Evolutionary conservation across 805 yeast genomes (phyloP), one percentile per base, ranked within the genome.

Genomic region (Saccharomycopsis oosterbeekiorum): DNA sequence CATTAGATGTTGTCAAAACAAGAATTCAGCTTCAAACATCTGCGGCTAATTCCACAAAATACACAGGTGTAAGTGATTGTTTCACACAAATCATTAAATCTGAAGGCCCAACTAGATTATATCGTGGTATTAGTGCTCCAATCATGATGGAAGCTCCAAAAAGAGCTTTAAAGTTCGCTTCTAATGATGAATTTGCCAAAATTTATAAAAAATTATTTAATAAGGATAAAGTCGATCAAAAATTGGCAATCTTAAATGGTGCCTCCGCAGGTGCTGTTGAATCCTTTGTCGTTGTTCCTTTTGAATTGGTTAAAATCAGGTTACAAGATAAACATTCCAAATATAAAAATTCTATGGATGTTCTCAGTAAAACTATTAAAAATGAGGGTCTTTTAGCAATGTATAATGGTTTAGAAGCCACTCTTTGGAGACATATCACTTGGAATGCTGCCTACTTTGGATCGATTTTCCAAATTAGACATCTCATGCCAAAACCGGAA

Each of bases 401-500:
- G 70, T 94, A 93, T 75, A 90, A 89, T 72, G 99, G 99, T 63
- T 78, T 94, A 67, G 99, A 94, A 77, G 91, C 97, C 34, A 94
- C 99, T 10, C 75, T 94, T 71, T 94, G 97, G 96, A 88, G 99
- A 81, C 98, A 94, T 73, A 83, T 89, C 63, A 77, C 84, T 63
- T 94, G 99, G 99, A 94, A 94, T 76, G 97, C 97, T 55, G 98
- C 98, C 63, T 94, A 94, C 77, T 94, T 94, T 73, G 99, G 99
- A 66, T 83, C 88, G 68, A 94, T 94, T 68, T 88, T 84, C 83
- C 96, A 90, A 77, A 85, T 90, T 61, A 84, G 96, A 74, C 69
- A 78, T 8, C 67, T 89, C 65, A 78, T 94, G 76, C 98, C 98
- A 68, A 77, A 80, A 73, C 89, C 97, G 54, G 80, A 83, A 64